Conservation (phyloP, 1,284 basidiomycete species). For the Ustilago vetiveriae region DNA sequence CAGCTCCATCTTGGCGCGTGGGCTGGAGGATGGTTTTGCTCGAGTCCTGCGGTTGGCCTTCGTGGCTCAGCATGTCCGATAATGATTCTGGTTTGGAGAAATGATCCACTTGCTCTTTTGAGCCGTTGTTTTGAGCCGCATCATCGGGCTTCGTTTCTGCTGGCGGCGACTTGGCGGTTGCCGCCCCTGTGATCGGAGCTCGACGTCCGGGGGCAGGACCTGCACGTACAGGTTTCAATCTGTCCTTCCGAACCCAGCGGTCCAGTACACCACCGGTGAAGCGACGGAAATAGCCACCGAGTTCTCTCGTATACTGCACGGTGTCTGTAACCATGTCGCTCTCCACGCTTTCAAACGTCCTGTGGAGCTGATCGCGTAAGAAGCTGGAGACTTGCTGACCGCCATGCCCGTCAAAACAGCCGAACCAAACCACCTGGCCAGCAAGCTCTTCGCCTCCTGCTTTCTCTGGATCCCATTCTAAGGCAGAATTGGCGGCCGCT, state of each 20-base stretch:
- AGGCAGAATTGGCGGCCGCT: constrained; percentile 34
- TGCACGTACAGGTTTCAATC: constrained; percentile 49
- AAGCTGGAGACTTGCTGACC: constrained; percentile 58
- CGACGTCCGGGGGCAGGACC: constrained; percentile 29
- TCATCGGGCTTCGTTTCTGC: neutral
- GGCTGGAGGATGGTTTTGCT: constrained; percentile 32
- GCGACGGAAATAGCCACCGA: constrained; percentile 63
- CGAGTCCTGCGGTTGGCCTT: constrained; percentile 13
- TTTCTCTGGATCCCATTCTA: constrained; percentile 53
- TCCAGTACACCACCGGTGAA: constrained; percentile 59
- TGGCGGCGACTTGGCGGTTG: constrained; percentile 6
- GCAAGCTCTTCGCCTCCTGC: constrained; percentile 58
- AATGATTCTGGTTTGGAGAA: constrained; percentile 29
- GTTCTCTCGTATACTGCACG: constrained; percentile 59
- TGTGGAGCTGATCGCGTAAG: constrained; percentile 54
- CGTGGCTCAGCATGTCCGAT: constrained; percentile 29
- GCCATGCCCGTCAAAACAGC: constrained; percentile 65
- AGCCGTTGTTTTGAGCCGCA: neutral
- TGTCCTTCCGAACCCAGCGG: constrained; percentile 59
- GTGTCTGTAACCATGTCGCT: constrained; percentile 61
- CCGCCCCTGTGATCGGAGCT: constrained; percentile 7
- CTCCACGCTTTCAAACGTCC: constrained; percentile 57
- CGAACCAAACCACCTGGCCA: constrained; percentile 65
- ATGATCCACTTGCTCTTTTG: constrained; percentile 14
- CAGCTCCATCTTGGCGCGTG: constrained; percentile 19